These are phyloP conservation scores for Albatrellus ellisii DNA, from an alignment of 768 basidiomycete genomes.

Conservation along the genomic window DNA sequence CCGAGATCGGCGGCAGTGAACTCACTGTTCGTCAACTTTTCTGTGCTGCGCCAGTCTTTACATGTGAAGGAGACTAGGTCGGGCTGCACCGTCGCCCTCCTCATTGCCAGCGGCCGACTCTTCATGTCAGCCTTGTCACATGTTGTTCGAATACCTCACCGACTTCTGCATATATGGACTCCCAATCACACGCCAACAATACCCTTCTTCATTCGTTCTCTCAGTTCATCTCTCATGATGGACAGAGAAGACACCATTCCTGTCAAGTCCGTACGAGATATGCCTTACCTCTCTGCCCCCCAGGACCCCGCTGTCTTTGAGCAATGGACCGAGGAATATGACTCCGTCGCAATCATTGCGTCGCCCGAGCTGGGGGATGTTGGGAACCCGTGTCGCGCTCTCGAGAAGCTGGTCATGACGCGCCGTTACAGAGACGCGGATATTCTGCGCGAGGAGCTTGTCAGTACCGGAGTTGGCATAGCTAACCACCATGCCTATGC, in stretches of 20 bases:
- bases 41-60: too few relatives aligned
- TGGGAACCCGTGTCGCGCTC: slow-evolving; percentile 12
- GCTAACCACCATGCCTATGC: slow-evolving; percentile 24
- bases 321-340: slow-evolving; percentile 22
- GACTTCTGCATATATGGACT: too few relatives aligned
- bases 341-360: slow-evolving; percentile 7
- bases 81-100: too few relatives aligned
- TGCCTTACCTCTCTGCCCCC: slow-evolving; percentile 21
- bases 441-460: slow-evolving; percentile 27
- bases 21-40: too few relatives aligned
- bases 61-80: too few relatives aligned
- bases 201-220: too few relatives aligned
- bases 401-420: slow-evolving; percentile 18
- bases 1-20: too few relatives aligned
- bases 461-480: slow-evolving; percentile 25
- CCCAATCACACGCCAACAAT: too few relatives aligned
- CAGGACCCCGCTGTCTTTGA: slow-evolving; percentile 27
- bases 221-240: slow-evolving; percentile 14
- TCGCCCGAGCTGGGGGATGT: neutral
- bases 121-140: too few relatives aligned
- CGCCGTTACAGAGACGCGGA: slow-evolving; percentile 23
- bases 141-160: too few relatives aligned
- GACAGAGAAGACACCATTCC: slow-evolving; percentile 20
- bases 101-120: too few relatives aligned
- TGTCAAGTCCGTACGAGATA: slow-evolving; percentile 22